Evolutionary conservation across 2,329 filamentous ascomycete species (phyloP).

Genomic region (Pestalotiopsis sp.): DNA sequence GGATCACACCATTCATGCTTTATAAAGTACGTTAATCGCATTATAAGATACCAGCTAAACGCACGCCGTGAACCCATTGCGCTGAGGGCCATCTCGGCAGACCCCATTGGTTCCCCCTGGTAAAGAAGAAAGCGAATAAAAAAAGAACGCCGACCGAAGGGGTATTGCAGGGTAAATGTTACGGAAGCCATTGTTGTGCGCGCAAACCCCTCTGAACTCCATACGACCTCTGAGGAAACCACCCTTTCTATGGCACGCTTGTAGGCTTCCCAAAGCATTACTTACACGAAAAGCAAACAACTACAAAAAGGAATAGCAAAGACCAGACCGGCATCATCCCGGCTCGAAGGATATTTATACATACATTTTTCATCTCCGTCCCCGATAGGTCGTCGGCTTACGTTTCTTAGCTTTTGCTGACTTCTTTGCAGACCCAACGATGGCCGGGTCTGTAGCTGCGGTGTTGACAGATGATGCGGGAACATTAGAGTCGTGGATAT

Average conservation of each 20-base stretch:
- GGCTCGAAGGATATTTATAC: conserved; percentile 6
- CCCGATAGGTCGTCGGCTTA: conserved; percentile 15
- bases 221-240: not conserved
- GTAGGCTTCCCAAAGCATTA: not conserved
- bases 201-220: conserved; percentile 13
- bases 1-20: not conserved
- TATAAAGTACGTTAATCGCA: not conserved
- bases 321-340: not conserved
- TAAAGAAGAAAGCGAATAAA: too few relatives aligned
- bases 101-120: not conserved
- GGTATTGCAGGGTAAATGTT: conserved; percentile 4
- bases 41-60: not conserved
- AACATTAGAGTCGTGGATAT: conserved; percentile 51
- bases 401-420: conserved; percentile 11
- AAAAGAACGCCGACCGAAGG: not conserved
- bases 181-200: conserved; percentile 17
- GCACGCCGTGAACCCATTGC: not conserved
- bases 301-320: not conserved
- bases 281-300: too few relatives aligned
- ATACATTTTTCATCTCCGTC: conserved; percentile 9
- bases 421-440: conserved; percentile 12
- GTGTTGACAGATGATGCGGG: conserved; percentile 34
- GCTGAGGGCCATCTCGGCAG: not conserved
- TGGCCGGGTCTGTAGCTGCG: not conserved
- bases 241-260: conserved; percentile 3